Percentiles rank a stretch among this genome's conserved stretches.
Evolutionary conservation across 768 basidiomycete species (phyloP).

Genomic region (Sistotremastrum niveocremeum): DNA sequence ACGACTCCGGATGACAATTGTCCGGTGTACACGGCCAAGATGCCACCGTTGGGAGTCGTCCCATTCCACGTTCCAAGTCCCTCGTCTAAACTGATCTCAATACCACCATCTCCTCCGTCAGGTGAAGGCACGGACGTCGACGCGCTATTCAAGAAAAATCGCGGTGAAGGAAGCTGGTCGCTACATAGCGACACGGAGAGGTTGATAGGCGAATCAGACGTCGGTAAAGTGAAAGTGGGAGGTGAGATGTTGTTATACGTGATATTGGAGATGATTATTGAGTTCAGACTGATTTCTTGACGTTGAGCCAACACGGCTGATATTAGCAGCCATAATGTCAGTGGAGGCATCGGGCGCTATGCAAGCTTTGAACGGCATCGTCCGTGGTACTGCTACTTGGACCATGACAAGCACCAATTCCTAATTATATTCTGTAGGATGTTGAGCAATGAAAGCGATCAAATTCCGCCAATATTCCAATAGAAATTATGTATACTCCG

Average conservation of each 20-base stretch:
- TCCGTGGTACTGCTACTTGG: too few relatives aligned
- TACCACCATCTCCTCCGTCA: conserved; percentile 24
- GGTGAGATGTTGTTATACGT: conserved; percentile 7
- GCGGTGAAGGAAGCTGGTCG: conserved; percentile 10
- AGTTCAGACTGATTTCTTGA: not conserved
- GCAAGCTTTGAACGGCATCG: too few relatives aligned
- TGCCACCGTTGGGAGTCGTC: conserved; percentile 30
- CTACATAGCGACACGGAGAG: conserved; percentile 23
- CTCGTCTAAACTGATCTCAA: conserved; percentile 32
- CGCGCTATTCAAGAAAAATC: conserved; percentile 44
- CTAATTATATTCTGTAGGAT: too few relatives aligned
- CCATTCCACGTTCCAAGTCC: conserved; percentile 45
- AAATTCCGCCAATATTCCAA: too few relatives aligned
- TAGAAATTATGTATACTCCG: too few relatives aligned
- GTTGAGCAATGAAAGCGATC: too few relatives aligned
- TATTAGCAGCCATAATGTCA: too few relatives aligned
- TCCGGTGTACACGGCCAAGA: conserved; percentile 32
- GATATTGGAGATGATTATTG: not conserved
- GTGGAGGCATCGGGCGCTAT: too few relatives aligned
- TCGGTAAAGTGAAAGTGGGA: conserved; percentile 15
- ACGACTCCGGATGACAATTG: not conserved
- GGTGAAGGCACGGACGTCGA: conserved; percentile 23
- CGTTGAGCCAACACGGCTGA: too few relatives aligned
- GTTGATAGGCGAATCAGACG: conserved; percentile 12
- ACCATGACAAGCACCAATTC: too few relatives aligned